These are phyloP conservation scores for Excoecaria agallocha DNA, from an alignment of 345 rosid species.

Conservation along the genomic window DNA sequence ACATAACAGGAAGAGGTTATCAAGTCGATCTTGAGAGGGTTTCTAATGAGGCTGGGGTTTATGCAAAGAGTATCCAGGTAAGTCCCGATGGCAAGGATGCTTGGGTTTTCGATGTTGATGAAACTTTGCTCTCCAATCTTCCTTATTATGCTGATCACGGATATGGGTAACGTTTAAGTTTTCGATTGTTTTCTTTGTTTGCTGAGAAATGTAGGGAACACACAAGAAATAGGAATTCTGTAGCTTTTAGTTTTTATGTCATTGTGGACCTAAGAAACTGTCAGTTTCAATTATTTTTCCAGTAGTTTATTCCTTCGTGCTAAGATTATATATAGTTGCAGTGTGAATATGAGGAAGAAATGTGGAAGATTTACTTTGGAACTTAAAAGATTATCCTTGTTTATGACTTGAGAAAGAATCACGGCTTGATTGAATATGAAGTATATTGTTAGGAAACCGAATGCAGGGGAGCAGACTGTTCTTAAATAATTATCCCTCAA, in stretches of 20 bases:
- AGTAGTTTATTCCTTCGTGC: neutral
- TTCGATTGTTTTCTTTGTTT: neutral
- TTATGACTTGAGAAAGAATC: neutral
- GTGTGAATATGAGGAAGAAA: neutral
- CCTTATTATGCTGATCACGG: constrained; percentile 77
- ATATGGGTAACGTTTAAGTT: constrained; percentile 50
- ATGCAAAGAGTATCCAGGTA: constrained; percentile 51
- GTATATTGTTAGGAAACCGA: neutral
- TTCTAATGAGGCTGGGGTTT: constrained; percentile 55
- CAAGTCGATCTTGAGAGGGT: constrained; percentile 57
- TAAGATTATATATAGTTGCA: neutral
- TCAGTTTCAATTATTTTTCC: neutral
- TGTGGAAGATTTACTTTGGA: neutral
- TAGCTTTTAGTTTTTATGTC: neutral
- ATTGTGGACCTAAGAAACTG: neutral
- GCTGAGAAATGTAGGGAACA: neutral
- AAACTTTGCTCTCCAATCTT: constrained; percentile 87
- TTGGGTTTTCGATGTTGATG: constrained; percentile 90
- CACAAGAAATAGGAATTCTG: neutral
- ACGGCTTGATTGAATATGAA: neutral
- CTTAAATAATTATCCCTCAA: neutral
- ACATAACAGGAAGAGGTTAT: constrained; percentile 64
- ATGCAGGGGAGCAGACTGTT: neutral
- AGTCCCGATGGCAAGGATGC: constrained; percentile 67
- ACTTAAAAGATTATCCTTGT: neutral